Base-by-base conservation (phyloP, 1,284 basidiomycete species). In the Apiotrichum siamense region DNA sequence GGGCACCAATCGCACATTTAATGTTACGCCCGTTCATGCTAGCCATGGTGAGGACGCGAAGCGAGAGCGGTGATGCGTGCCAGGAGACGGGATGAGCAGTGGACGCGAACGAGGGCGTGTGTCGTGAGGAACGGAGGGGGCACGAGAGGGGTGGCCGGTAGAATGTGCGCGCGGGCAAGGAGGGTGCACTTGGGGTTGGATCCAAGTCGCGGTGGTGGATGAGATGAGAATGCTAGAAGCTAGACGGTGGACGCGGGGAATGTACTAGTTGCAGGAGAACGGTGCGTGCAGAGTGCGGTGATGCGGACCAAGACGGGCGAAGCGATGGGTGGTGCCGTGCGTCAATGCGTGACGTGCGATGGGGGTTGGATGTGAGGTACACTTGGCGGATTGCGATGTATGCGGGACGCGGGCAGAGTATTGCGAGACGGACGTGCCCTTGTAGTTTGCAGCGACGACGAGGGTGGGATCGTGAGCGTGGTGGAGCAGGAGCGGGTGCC, bases 1-100 rank as follows among this genome's bases (percentile, higher is more conserved):
- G 7, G 38, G 24, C 3, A 35, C 33, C n/a, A 17, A 17, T 21
- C 46, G 37, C 38, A 66, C 64, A 66, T 57, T 66, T 66, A 20
- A 43, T 43, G 41, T 43, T 43, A 43, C 41, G 41, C 18, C 27
- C 41, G 41, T 43, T 43, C 41, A 43, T 32, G 11, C 21, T 24
- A 33, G 59, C 57, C 59, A 63, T 59, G 29, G 27, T 51, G 49
- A 18, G n/a, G 18, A 21, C 20, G 17, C n/a, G 20, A 35, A 11
- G 11, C 6, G 9, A 6, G 33, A 35, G 17, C 6, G 37, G 37
- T 7, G 37, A 23, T 38, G 37, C 10, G 37, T 2, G 11, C 6
- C 20, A 38, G 37, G 9, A 21, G 21, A 11, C 33, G 33, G 33
- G 33, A 7, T 35, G 33, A 35, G 15, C 15, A 35, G 15, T 35